A percentile compares a stretch with the other conserved stretches of the same genome.
These are phyloP conservation scores for Lophiostoma macrostomum DNA, from an alignment of 495 filamentous ascomycete genomes.

Conservation along the genomic window DNA sequence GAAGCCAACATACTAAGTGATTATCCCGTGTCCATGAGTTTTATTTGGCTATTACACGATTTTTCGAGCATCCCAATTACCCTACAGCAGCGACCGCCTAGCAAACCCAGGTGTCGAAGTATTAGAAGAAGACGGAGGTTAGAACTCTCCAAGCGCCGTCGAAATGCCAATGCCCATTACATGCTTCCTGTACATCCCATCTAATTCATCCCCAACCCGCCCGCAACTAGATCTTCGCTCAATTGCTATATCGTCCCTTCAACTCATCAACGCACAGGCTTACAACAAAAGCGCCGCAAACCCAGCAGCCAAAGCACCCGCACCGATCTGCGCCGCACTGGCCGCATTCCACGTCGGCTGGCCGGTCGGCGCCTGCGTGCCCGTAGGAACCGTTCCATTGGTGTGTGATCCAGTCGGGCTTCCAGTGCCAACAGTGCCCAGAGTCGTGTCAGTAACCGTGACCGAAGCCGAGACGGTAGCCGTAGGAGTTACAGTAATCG, in stretches of 20 bases:
- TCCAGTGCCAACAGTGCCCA: not conserved
- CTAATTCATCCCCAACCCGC: not conserved
- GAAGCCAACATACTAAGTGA: too few relatives aligned
- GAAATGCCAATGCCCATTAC: not conserved
- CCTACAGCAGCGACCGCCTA: too few relatives aligned
- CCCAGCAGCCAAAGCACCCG: not conserved
- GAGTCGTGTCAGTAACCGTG: not conserved
- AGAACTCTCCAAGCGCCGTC: too few relatives aligned
- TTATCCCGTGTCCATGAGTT: too few relatives aligned
- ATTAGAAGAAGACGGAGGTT: too few relatives aligned
- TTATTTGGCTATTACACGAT: too few relatives aligned
- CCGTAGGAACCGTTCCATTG: not conserved
- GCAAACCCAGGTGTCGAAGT: too few relatives aligned
- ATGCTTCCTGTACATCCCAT: not conserved
- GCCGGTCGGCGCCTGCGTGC: not conserved
- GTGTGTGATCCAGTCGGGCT: not conserved
- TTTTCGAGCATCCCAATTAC: too few relatives aligned
- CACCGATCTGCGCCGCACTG: not conserved
- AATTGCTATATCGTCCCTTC: too few relatives aligned
- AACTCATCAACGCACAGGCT: too few relatives aligned
- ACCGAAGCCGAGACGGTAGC: not conserved
- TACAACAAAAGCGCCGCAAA: constrained; percentile 6
- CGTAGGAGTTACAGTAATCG: not conserved
- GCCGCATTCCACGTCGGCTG: not conserved
- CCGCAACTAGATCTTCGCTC: not conserved